Conservation (phyloP, 1,139 yeast species). For the Yarrowia galli region DNA sequence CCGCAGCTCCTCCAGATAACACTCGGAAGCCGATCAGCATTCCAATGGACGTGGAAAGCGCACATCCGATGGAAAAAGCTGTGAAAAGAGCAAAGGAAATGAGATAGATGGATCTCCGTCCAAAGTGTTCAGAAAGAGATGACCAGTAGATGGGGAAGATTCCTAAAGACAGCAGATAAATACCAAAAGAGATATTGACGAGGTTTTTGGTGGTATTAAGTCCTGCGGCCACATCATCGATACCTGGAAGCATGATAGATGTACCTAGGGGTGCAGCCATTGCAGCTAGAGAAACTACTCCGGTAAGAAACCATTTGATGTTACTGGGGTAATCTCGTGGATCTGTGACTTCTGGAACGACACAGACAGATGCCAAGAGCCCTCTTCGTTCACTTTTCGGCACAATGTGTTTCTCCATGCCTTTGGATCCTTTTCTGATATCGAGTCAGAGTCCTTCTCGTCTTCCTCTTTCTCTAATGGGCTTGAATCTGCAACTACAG, state of each 20-base stretch:
- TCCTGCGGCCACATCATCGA: conserved; percentile 63
- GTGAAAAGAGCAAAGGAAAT: conserved; percentile 68
- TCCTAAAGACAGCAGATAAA: conserved; percentile 75
- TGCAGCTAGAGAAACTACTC: conserved; percentile 75
- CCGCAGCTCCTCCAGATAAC: conserved; percentile 80
- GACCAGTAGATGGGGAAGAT: conserved; percentile 93
- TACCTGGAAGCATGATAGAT: conserved; percentile 81
- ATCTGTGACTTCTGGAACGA: conserved; percentile 76
- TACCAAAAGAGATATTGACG: conserved; percentile 82
- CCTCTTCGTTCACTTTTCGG: conserved; percentile 47
- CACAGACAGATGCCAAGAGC: conserved; percentile 51
- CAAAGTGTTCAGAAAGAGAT: conserved; percentile 70
- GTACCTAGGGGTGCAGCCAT: conserved; percentile 94
- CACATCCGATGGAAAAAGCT: conserved; percentile 75
- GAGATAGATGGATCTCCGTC: conserved; percentile 76
- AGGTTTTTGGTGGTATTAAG: conserved; percentile 64
- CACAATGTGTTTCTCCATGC: conserved; percentile 37
- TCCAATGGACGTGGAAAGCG: conserved; percentile 67
- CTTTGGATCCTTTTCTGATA: conserved; percentile 2
- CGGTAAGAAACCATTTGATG: conserved; percentile 63
- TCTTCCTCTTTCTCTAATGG: background rate
- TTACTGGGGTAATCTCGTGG: conserved; percentile 66
- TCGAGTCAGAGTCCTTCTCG: background rate
- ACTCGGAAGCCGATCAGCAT: conserved; percentile 73
- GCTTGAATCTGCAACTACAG: conserved; percentile 3